These are phyloP conservation scores for Pythium aphanidermatum DNA, from an alignment of 352 stramenopile genomes.

Conservation along the genomic window DNA sequence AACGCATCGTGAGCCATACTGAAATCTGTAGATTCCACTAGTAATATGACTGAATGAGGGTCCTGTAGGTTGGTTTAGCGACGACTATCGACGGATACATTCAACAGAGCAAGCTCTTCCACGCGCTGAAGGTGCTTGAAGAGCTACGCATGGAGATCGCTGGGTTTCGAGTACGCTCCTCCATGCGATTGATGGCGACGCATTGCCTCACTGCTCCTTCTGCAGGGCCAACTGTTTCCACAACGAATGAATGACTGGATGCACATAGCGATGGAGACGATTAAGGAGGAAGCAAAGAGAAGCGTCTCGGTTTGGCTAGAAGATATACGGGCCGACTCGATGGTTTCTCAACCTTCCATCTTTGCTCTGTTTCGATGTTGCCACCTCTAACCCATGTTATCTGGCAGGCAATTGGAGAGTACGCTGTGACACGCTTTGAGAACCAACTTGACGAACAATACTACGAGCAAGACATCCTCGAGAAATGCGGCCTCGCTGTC, in stretches of 20 bases:
- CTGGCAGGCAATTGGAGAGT: constrained; percentile 46
- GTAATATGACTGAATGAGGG: neutral
- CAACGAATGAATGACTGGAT: constrained; percentile 80
- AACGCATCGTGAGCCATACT: constrained; percentile 81
- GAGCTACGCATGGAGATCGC: constrained; percentile 63
- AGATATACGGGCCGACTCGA: constrained; percentile 53
- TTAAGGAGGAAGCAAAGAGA: constrained; percentile 69
- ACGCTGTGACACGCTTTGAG: constrained; percentile 62
- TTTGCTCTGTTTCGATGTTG: neutral
- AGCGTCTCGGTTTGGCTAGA: constrained; percentile 61
- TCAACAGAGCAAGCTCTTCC: constrained; percentile 61
- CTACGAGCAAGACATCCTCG: constrained; percentile 68
- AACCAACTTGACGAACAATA: constrained; percentile 73
- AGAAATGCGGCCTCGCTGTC: constrained; percentile 47
- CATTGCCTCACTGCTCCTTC: neutral
- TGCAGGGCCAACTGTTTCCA: constrained; percentile 64
- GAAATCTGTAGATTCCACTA: too few species aligned
- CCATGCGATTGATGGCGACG: neutral
- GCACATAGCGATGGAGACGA: constrained; percentile 56
- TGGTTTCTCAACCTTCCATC: constrained; percentile 22
- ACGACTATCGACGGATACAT: constrained; percentile 63
- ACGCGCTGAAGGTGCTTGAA: constrained; percentile 71
- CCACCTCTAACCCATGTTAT: too few species aligned
- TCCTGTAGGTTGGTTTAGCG: constrained; percentile 48
- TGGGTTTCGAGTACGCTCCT: constrained; percentile 43